Conservation (phyloP, 352 stramenopile genomes). For the Globisporangium perplexum region DNA sequence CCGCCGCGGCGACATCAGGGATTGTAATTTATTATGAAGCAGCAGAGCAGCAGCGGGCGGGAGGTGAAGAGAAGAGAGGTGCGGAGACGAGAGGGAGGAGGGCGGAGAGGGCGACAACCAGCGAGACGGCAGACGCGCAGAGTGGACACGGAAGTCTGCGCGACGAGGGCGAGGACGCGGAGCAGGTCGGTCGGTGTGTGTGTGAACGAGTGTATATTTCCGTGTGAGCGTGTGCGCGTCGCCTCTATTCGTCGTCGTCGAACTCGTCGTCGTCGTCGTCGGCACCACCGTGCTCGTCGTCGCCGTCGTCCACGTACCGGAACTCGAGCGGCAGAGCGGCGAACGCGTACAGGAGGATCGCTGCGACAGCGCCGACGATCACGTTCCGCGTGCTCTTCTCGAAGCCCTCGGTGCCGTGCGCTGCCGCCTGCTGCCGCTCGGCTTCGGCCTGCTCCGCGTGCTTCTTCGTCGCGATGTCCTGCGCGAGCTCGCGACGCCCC, state of each 20-base stretch:
- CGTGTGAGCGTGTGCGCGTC: slow-evolving; percentile 10
- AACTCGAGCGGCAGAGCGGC: slow-evolving; percentile 59
- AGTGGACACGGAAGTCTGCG: not conserved
- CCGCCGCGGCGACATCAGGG: too few relatives aligned
- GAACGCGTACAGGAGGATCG: slow-evolving; percentile 68
- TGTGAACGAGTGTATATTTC: slow-evolving; percentile 7
- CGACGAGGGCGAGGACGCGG: not conserved
- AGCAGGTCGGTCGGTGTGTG: not conserved
- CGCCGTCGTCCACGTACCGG: slow-evolving; percentile 32
- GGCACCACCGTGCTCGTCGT: slow-evolving; percentile 27
- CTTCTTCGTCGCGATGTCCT: slow-evolving; percentile 50
- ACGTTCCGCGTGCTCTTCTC: slow-evolving; percentile 78
- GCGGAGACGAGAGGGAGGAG: not conserved
- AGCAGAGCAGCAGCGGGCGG: not conserved
- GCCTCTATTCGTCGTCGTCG: slow-evolving; percentile 31
- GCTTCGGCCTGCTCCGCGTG: slow-evolving; percentile 21
- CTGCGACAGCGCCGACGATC: slow-evolving; percentile 65
- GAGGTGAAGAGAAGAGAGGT: slow-evolving; percentile 1
- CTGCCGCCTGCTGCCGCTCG: slow-evolving; percentile 13
- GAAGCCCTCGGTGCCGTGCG: slow-evolving; percentile 29
- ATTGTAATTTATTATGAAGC: slow-evolving; percentile 15
- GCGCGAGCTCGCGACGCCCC: slow-evolving; percentile 63
- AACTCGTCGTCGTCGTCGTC: slow-evolving; percentile 26
- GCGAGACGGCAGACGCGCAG: not conserved
- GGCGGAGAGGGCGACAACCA: not conserved